Evolutionary conservation across 1,139 yeast species (phyloP).

Genomic region (Scheffersomyces quercinus): DNA sequence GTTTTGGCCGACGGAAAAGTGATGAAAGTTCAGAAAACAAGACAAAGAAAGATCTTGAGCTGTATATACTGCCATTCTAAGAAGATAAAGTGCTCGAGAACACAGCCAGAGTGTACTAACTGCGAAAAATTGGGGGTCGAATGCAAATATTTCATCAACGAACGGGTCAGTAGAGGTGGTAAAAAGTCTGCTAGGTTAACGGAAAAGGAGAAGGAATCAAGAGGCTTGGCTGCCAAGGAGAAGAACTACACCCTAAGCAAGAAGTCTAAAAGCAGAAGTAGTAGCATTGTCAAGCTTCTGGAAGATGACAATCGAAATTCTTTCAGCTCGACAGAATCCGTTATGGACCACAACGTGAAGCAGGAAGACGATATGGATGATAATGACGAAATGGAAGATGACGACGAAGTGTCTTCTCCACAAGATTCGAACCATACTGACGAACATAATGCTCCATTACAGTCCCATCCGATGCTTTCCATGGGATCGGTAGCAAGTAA

Average conservation of each 20-base stretch:
- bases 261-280: neutral
- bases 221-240: neutral
- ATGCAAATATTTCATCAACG: slow-evolving; percentile 59
- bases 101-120: slow-evolving; percentile 48
- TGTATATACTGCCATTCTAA: slow-evolving; percentile 65
- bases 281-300: neutral
- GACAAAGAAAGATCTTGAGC: slow-evolving; percentile 57
- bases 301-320: slow-evolving; percentile 1
- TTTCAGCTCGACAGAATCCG: slow-evolving; percentile 5
- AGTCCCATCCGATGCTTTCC: neutral
- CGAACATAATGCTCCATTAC: too few relatives aligned
- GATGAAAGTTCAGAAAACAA: slow-evolving; percentile 57
- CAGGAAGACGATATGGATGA: neutral
- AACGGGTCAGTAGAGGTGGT: slow-evolving; percentile 52
- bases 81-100: slow-evolving; percentile 59
- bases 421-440: too few relatives aligned
- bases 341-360: neutral
- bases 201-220: slow-evolving; percentile 4
- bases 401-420: neutral
- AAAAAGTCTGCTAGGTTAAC: slow-evolving; percentile 25
- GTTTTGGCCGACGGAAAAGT: slow-evolving; percentile 46
- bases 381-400: neutral
- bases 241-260: slow-evolving; percentile 1
- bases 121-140: slow-evolving; percentile 45
- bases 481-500: neutral